phyloP scores from a whole-genome alignment of 2,329 filamentous ascomycete species.

The Huntiella decipiens region DNA sequence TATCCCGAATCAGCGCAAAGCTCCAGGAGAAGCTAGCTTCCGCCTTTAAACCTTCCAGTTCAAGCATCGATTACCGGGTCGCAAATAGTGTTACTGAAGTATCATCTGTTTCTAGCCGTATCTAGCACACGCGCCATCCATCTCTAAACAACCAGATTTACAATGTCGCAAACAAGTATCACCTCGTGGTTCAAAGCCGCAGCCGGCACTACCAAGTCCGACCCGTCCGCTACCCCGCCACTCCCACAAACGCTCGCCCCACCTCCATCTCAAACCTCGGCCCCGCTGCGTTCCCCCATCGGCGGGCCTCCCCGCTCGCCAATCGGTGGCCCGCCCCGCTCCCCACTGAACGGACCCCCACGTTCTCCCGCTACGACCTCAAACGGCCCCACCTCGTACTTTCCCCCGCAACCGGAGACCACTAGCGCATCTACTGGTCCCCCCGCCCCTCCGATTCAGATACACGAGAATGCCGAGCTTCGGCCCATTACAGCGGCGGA shows the following conservation, averaged over 20 bases:
- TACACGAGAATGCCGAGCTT: slow-evolving; percentile 32
- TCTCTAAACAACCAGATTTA: slow-evolving; percentile 1
- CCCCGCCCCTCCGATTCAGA: slow-evolving; percentile 17
- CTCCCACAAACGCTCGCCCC: slow-evolving; percentile 14
- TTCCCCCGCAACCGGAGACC: slow-evolving; percentile 8
- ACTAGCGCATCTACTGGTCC: slow-evolving; percentile 10
- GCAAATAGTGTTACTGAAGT: too few species aligned
- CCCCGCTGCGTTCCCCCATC: slow-evolving; percentile 12
- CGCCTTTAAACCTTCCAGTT: too few species aligned
- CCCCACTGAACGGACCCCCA: slow-evolving; percentile 14
- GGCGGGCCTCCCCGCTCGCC: slow-evolving; percentile 1
- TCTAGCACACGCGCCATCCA: too few species aligned
- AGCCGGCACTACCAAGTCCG: slow-evolving; percentile 11
- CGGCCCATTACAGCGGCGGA: slow-evolving; percentile 30
- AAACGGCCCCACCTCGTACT: slow-evolving; percentile 7
- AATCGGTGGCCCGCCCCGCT: slow-evolving; percentile 12
- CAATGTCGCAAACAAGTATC: slow-evolving; percentile 37
- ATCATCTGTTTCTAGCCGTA: too few species aligned
- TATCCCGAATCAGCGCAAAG: too few species aligned
- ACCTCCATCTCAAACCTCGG: slow-evolving; percentile 11
- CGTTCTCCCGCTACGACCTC: slow-evolving; percentile 12
- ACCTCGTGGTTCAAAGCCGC: slow-evolving; percentile 37
- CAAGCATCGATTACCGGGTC: too few species aligned
- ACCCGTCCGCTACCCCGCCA: slow-evolving; percentile 1
- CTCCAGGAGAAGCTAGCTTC: too few species aligned